Percentiles rank a stretch among this genome's conserved stretches.
phyloP scores from a whole-genome alignment of 805 yeast genomes.

The Candida suzukii region DNA sequence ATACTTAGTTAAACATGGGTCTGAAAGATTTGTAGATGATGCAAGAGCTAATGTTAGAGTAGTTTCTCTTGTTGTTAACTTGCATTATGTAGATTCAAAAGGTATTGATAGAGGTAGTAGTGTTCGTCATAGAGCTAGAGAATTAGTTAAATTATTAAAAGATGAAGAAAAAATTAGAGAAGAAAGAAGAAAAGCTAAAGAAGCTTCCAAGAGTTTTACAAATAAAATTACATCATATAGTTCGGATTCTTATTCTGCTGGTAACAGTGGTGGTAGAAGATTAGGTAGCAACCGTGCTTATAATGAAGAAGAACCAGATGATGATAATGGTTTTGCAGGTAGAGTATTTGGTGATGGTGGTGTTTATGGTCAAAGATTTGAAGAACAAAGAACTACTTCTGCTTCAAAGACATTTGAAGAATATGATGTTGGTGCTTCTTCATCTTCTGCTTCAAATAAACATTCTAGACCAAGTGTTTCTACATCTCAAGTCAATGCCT shows the following conservation, averaged over 20 bases:
- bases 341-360: constrained; percentile 70
- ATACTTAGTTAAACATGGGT: constrained; percentile 84
- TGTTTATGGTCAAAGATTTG: constrained; percentile 59
- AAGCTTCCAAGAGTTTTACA: constrained; percentile 73
- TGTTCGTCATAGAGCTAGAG: constrained; percentile 86
- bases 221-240: constrained; percentile 48
- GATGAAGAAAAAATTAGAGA: constrained; percentile 72
- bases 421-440: constrained; percentile 42
- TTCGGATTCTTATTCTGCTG: constrained; percentile 30
- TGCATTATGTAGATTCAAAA: constrained; percentile 89
- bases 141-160: constrained; percentile 58
- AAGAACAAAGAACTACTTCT: constrained; percentile 42
- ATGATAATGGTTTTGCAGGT: constrained; percentile 33
- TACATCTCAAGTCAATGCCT: constrained; percentile 37
- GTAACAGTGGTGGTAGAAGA: constrained; percentile 9
- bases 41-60: constrained; percentile 77
- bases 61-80: constrained; percentile 81
- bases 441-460: constrained; percentile 26
- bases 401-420: constrained; percentile 48
- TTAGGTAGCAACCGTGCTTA: constrained; percentile 16
- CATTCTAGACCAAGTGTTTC: constrained; percentile 25
- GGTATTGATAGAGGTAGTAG: constrained; percentile 96
- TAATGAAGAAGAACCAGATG: constrained; percentile 36
- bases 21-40: constrained; percentile 93
- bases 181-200: constrained; percentile 88